Evolutionary conservation across 768 basidiomycete genomes (phyloP), one percentile per base, ranked within the genome.

Genomic region (Tulasnella sp.): DNA sequence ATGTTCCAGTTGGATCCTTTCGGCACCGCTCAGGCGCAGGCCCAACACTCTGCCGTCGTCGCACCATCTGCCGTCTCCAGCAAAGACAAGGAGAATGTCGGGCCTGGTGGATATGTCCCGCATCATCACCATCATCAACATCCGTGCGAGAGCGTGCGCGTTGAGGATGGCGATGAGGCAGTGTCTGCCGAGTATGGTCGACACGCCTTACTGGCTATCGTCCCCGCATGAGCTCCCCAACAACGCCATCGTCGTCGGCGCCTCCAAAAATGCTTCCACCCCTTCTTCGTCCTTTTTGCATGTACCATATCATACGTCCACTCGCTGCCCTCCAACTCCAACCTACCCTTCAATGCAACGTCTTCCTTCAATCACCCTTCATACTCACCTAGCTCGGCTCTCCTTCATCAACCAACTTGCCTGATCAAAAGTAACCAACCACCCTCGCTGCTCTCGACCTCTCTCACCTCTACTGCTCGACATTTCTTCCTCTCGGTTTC

Each of bases 1-100:
- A 73, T 76, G 15, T 82, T 80, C 65, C 74, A 72, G 11, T 70
- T 70, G 62, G 74, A 75, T 71, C 72, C 66, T 68, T 75, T 83
- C 81, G 47, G 47, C 27, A 60, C 27, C 41, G 53, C 63, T 41
- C 51, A 60, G 38, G 32, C 27, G 78, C 70, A 77, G 69, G 67
- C 80, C 44, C 82, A 84, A 54, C 32, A 54, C 19, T 53, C 49
- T 3, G 38, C 29, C 21, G 82, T 82, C 63, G 84, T 21, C 67
- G 72, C 82, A 58, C 77, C 81, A 23, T 76, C 68, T 9, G 70
- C 70, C 8, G 30, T 30, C 42, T 23, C 49, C 30, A 45, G 47
- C 48, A 56, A 50, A 45, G 61, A 58, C 42, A 48, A 62, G 47
- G 55, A 50, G 47, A 41, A 56, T 48, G 30, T 50, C 43, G 42